Evolutionary conservation across 2,329 filamentous ascomycete genomes (phyloP).

Genomic region (Trichoderma afroharzianum): DNA sequence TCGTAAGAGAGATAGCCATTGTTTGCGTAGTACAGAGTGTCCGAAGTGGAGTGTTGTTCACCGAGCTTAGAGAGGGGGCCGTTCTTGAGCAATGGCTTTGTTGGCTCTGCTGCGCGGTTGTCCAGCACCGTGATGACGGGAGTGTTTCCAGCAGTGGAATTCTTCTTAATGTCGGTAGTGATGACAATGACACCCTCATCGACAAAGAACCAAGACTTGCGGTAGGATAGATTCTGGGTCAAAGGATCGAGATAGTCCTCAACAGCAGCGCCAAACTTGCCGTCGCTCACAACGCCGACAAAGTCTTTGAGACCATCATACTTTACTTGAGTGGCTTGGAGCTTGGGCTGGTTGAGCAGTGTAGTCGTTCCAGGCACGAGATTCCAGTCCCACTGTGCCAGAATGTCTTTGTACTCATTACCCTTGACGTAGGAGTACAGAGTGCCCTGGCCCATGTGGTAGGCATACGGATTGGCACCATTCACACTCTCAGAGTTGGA

Average conservation of each 20-base stretch:
- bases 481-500: slow-evolving; percentile 24
- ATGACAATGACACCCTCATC: slow-evolving; percentile 23
- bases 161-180: slow-evolving; percentile 19
- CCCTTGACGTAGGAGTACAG: slow-evolving; percentile 25
- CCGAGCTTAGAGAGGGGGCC: neutral
- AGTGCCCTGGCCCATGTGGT: slow-evolving; percentile 26
- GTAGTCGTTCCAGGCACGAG: slow-evolving; percentile 25
- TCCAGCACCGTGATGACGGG: slow-evolving; percentile 23
- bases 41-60: neutral
- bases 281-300: slow-evolving; percentile 25
- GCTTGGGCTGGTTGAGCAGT: slow-evolving; percentile 19
- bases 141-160: neutral
- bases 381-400: slow-evolving; percentile 26
- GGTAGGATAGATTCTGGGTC: slow-evolving; percentile 21
- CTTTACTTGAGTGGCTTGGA: slow-evolving; percentile 3
- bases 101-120: slow-evolving; percentile 20
- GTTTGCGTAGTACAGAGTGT: slow-evolving; percentile 22
- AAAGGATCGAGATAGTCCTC: slow-evolving; percentile 23
- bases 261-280: slow-evolving; percentile 20
- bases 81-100: slow-evolving; percentile 18
- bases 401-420: slow-evolving; percentile 26
- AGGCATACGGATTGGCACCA: slow-evolving; percentile 23
- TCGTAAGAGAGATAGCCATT: slow-evolving; percentile 24
- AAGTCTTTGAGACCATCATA: slow-evolving; percentile 22
- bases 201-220: slow-evolving; percentile 24